Conservation (phyloP, 2,329 filamentous ascomycete species). For the Rhexocercosporidium sp. region DNA sequence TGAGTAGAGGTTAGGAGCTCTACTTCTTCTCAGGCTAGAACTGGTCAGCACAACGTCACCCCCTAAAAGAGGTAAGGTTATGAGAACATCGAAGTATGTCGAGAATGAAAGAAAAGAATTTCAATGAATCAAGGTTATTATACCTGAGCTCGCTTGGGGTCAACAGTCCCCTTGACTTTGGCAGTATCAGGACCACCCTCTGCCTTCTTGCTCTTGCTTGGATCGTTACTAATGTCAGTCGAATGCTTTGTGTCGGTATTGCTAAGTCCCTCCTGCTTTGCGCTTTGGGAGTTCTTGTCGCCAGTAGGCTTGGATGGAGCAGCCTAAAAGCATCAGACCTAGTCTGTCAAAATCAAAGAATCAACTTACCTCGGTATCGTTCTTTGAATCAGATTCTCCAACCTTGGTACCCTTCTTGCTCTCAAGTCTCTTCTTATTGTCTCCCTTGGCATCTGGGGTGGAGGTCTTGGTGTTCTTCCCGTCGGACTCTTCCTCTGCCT, state of each 20-base stretch:
- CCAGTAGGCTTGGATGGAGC: constrained; percentile 39
- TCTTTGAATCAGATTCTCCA: constrained; percentile 32
- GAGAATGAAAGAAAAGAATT: background rate
- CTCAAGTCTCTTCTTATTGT: constrained; percentile 46
- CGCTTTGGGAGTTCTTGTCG: constrained; percentile 49
- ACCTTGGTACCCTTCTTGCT: constrained; percentile 41
- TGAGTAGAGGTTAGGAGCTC: constrained; percentile 3
- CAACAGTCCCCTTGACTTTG: constrained; percentile 57
- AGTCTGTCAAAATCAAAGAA: background rate
- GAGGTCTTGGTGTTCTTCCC: constrained; percentile 43
- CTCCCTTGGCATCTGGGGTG: constrained; percentile 46
- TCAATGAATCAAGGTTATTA: constrained; percentile 29
- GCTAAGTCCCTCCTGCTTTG: constrained; percentile 58
- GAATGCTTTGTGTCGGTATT: constrained; percentile 59
- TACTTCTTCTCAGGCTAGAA: constrained; percentile 29
- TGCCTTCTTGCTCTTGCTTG: constrained; percentile 59
- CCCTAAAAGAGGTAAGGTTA: constrained; percentile 26
- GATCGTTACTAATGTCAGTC: constrained; percentile 47
- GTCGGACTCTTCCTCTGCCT: constrained; percentile 30
- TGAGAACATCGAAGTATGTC: constrained; percentile 4
- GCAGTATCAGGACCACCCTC: constrained; percentile 61
- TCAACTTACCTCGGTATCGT: constrained; percentile 27
- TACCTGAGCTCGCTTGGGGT: constrained; percentile 39
- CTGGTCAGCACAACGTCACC: constrained; percentile 27
- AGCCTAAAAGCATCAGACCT: constrained; percentile 24